Base-by-base conservation (phyloP, 2,329 filamentous ascomycete genomes). In the Lachnum nothofagi region DNA sequence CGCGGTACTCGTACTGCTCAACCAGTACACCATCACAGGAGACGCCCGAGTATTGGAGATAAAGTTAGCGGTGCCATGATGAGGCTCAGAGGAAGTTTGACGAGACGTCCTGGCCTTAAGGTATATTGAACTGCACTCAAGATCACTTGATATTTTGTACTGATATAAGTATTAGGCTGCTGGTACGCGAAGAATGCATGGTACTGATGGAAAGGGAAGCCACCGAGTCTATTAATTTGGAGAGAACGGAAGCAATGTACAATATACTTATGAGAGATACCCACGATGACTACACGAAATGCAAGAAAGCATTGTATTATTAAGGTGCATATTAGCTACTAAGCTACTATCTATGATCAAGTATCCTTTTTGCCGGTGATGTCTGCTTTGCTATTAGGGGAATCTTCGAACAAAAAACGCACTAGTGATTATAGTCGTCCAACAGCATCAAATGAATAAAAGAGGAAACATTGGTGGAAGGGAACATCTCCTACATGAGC, bases 41-140 rank as follows among this genome's bases (percentile, higher is more conserved):
- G 86, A 62, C 80, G 83, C 60, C 76, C 80, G 3, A 79, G 76
- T 33, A 72, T 91, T 56, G 84, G 84, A 40, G 87, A 91, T 71
- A 91, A 91, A 69, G 76, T 91, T 59, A 83, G 78, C 42, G 88
- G 88, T 16, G 86, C 86, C 0, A 72, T 91, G 66, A 74, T 87
- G 71, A 88, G 79, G 72, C 68, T 91, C 55, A 82, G 81, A 67
- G 87, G 88, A 6, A 79, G 73, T 46, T 64, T 91, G 49, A 90
- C 83, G 1, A 68, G 79, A 41, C 75, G 81, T 34, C 83, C 86
- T 2, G 87, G 83, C 20, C 70, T 85, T 56, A 91, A 91, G 82
- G 80, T 81, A 68, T 52, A 65, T 63, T 58, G 25, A 27, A 6
- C 6, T 62, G 54, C 20, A 8, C 3, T 27, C 3, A 25, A 27